Evolutionary conservation across 2,329 filamentous ascomycete species (phyloP).

Genomic region (Cadophora malorum): DNA sequence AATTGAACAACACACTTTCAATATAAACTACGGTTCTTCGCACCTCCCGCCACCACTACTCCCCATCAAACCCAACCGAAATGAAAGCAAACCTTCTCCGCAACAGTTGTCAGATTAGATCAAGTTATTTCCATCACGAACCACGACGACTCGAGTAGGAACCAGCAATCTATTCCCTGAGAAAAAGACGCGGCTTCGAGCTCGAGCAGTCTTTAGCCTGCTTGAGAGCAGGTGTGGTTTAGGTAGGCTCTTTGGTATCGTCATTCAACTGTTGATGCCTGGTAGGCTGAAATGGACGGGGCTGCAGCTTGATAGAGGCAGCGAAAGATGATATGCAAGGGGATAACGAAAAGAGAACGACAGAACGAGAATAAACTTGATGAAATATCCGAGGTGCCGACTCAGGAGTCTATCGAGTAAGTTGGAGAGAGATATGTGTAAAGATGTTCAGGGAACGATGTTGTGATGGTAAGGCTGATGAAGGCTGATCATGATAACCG

Average conservation of each 20-base stretch:
- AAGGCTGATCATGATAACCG: neutral
- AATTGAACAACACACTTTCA: too few relatives aligned
- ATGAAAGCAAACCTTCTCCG: neutral
- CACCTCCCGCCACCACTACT: too few relatives aligned
- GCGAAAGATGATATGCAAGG: too few relatives aligned
- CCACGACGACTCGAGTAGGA: slow-evolving; percentile 35
- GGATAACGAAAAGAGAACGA: neutral
- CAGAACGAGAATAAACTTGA: too few relatives aligned
- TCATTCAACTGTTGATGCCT: slow-evolving; percentile 36
- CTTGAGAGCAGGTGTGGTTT: slow-evolving; percentile 27
- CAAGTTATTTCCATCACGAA: slow-evolving; percentile 43
- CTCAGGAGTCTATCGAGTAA: too few relatives aligned
- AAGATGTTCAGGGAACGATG: neutral
- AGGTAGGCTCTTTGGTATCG: slow-evolving; percentile 43
- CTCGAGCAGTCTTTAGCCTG: slow-evolving; percentile 25
- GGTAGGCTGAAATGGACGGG: neutral
- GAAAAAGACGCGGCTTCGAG: slow-evolving; percentile 36
- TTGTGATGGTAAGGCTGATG: slow-evolving; percentile 19
- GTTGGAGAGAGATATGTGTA: too few relatives aligned
- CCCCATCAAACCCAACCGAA: neutral
- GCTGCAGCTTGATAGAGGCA: neutral
- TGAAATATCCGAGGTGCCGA: too few relatives aligned
- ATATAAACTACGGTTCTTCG: too few relatives aligned
- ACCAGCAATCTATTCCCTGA: slow-evolving; percentile 28
- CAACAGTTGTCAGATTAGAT: slow-evolving; percentile 46